Conservation (phyloP, 1,139 yeast species). For the Geotrichum reessii region DNA sequence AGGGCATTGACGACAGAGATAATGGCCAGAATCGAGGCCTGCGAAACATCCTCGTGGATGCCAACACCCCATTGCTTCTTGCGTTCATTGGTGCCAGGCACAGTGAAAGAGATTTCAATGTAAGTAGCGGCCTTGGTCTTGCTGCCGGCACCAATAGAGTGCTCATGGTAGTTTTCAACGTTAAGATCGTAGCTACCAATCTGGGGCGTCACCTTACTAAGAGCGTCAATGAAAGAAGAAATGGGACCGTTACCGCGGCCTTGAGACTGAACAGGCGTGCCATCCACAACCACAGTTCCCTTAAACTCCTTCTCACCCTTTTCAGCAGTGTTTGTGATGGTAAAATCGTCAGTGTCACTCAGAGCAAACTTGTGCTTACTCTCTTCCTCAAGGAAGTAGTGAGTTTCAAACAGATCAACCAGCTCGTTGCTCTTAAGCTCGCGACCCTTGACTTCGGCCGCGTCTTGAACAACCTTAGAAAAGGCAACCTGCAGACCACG, state of each 20-base stretch:
- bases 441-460: slow-evolving; percentile 78
- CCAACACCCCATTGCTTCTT: slow-evolving; percentile 88
- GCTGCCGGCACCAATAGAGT: slow-evolving; percentile 84
- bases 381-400: slow-evolving; percentile 53
- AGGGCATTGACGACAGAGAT: slow-evolving; percentile 59
- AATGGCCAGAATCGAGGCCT: slow-evolving; percentile 78
- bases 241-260: slow-evolving; percentile 95
- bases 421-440: slow-evolving; percentile 78
- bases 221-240: slow-evolving; percentile 80
- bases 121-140: slow-evolving; percentile 86
- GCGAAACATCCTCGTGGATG: slow-evolving; percentile 85
- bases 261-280: slow-evolving; percentile 37
- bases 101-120: slow-evolving; percentile 52
- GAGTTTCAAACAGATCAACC: slow-evolving; percentile 63
- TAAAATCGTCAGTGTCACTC: slow-evolving; percentile 27
- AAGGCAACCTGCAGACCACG: slow-evolving; percentile 87
- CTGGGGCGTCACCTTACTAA: slow-evolving; percentile 53
- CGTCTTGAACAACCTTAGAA: slow-evolving; percentile 73
- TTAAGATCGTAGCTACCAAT: slow-evolving; percentile 43
- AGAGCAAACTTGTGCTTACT: slow-evolving; percentile 27
- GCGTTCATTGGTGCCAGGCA: slow-evolving; percentile 31
- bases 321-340: slow-evolving; percentile 31
- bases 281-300: slow-evolving; percentile 49
- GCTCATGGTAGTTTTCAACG: slow-evolving; percentile 84
- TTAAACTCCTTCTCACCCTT: slow-evolving; percentile 45